Evolutionary conservation across 202 grass and related monocot species (phyloP).

Genomic region (Elaeis oleifera): DNA sequence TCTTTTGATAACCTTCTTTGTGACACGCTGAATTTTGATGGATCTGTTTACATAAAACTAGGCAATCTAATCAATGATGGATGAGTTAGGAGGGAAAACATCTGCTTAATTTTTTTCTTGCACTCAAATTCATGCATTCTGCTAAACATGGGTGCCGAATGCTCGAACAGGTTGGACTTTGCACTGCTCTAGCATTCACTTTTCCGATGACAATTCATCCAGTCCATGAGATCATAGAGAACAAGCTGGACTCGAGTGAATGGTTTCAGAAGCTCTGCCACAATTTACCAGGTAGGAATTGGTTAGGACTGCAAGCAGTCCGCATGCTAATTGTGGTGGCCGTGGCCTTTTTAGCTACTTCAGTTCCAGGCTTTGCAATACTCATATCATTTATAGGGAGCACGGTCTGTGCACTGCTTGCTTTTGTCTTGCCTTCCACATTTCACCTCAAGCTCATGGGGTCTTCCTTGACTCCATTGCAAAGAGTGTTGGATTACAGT

Average conservation of each 20-base stretch:
- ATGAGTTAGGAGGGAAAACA: too few relatives aligned
- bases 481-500: slow-evolving; percentile 36
- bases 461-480: slow-evolving; percentile 39
- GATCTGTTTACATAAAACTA: too few relatives aligned
- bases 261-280: slow-evolving; percentile 55
- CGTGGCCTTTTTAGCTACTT: slow-evolving; percentile 53
- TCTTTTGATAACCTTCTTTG: too few relatives aligned
- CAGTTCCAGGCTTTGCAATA: slow-evolving; percentile 57
- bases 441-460: slow-evolving; percentile 76
- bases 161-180: slow-evolving; percentile 52
- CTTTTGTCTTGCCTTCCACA: slow-evolving; percentile 62
- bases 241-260: slow-evolving; percentile 41
- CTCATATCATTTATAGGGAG: slow-evolving; percentile 79
- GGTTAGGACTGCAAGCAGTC: slow-evolving; percentile 40
- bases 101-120: too few relatives aligned
- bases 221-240: slow-evolving; percentile 70
- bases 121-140: too few relatives aligned
- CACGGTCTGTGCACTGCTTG: slow-evolving; percentile 69
- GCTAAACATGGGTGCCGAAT: too few relatives aligned
- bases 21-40: too few relatives aligned
- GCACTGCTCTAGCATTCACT: slow-evolving; percentile 64
- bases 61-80: too few relatives aligned
- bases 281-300: slow-evolving; percentile 23
- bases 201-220: slow-evolving; percentile 91
- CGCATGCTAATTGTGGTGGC: slow-evolving; percentile 34